Evolutionary conservation across 139 green algal genomes (phyloP).

Genomic region (Chlorella vulgaris): DNA sequence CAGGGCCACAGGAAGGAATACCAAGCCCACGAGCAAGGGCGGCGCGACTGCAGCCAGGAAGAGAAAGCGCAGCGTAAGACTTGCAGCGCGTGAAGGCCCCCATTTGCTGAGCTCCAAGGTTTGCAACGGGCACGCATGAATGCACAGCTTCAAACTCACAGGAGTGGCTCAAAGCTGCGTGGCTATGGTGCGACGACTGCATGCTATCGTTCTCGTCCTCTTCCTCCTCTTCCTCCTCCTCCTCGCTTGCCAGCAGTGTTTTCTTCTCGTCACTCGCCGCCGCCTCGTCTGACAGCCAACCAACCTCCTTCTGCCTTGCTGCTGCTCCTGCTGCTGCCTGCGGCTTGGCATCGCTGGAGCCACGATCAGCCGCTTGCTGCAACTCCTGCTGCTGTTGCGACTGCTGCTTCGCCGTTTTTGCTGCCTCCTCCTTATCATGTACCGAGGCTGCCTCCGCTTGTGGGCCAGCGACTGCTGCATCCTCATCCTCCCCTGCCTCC

Average conservation of each 20-base stretch:
- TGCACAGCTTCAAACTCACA: not conserved
- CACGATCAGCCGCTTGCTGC: too few relatives aligned
- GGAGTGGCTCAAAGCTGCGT: not conserved
- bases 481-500: not conserved
- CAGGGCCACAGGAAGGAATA: constrained; percentile 13
- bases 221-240: not conserved
- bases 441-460: not conserved
- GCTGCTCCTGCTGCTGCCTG: too few relatives aligned
- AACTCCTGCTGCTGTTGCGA: not conserved
- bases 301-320: too few relatives aligned
- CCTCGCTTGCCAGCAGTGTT: not conserved
- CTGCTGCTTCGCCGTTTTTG: not conserved
- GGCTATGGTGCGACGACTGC: not conserved
- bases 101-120: too few relatives aligned
- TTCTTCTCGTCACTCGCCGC: not conserved
- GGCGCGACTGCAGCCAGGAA: not conserved
- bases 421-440: not conserved
- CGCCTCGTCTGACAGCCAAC: too few relatives aligned
- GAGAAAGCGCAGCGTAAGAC: not conserved
- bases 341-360: not conserved
- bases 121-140: not conserved
- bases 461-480: not conserved
- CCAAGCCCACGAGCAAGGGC: constrained; percentile 6
- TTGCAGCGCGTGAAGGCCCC: not conserved
- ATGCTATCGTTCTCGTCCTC: not conserved